Evolutionary conservation across 2,329 filamentous ascomycete genomes (phyloP), one percentile per base, ranked within the genome.

Genomic region (Arthroderma sp.): DNA sequence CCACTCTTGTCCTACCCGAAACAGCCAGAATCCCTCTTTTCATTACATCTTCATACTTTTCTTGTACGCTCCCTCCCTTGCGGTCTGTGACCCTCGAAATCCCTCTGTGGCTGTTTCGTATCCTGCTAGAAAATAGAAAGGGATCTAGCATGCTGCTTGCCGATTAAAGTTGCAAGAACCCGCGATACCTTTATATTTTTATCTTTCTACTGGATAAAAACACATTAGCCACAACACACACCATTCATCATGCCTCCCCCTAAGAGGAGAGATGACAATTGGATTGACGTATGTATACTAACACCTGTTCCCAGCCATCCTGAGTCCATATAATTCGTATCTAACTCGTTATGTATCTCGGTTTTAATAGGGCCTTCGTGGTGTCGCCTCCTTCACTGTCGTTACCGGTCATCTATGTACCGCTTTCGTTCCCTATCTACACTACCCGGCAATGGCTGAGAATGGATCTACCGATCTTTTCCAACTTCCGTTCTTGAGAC

Each of bases 281-380:
- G 53, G 53, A 45, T 55, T 36, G 53, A 55, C 47, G 53, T 55
- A 48, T 27, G 50, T 42, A 22, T 34, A 27, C 27, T n/a, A n/a
- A n/a, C n/a, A n/a, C 27, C 28, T 27, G 8, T 10, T 7, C 28
- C n/a, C 4, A 10, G 8, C 32, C 28, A 6, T 30, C 4, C 27
- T 43, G 4, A 28, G n/a, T 31, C n/a, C 32, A 11, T 38, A 29
- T 34, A 31, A 29, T 32, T 6, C 15, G 36, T 30, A 28, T 29
- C 29, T 41, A 36, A 46, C 33, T 6, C 7, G 30, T 38, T 34
- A n/a, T 40, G 36, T 45, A 29, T 38, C 8, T 29, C 15, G n/a
- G n/a, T n/a, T n/a, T n/a, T n/a, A n/a, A n/a, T 32, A 68, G 65
- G 65, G 65, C 50, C 57, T 68, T 29, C 62, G 65, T 29, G 65